Evolutionary conservation across 2,329 filamentous ascomycete species (phyloP).

Genomic region (Cladosporium sp.): DNA sequence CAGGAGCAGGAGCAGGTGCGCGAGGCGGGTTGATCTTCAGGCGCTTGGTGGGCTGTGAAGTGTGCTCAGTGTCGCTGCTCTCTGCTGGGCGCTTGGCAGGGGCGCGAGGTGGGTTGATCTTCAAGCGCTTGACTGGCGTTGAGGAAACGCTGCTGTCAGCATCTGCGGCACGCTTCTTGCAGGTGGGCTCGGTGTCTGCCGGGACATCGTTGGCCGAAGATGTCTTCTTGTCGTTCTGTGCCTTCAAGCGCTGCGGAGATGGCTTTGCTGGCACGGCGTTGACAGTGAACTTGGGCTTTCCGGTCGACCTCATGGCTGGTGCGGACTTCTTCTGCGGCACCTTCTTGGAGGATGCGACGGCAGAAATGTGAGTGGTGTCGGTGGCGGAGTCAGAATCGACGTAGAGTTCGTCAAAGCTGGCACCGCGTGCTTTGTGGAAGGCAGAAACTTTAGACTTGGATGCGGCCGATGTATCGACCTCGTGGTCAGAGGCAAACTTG

Average conservation of each 20-base stretch:
- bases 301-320: neutral
- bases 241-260: neutral
- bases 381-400: neutral
- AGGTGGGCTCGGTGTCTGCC: neutral
- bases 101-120: neutral
- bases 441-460: neutral
- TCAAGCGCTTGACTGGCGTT: neutral
- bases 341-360: neutral
- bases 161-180: neutral
- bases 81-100: neutral
- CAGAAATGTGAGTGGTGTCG: neutral
- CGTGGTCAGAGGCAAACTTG: neutral
- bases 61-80: neutral
- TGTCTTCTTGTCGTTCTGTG: neutral
- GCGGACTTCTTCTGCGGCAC: neutral
- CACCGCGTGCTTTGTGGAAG: slow-evolving; percentile 1
- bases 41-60: neutral
- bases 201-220: neutral
- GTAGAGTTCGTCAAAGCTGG: slow-evolving; percentile 3
- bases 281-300: neutral
- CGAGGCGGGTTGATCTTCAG: neutral
- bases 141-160: neutral
- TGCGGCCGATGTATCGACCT: neutral
- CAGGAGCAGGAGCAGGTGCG: neutral
- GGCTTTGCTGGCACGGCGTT: neutral